Conservation (phyloP, 208 protist genomes). For the Leishmania arabica region DNA sequence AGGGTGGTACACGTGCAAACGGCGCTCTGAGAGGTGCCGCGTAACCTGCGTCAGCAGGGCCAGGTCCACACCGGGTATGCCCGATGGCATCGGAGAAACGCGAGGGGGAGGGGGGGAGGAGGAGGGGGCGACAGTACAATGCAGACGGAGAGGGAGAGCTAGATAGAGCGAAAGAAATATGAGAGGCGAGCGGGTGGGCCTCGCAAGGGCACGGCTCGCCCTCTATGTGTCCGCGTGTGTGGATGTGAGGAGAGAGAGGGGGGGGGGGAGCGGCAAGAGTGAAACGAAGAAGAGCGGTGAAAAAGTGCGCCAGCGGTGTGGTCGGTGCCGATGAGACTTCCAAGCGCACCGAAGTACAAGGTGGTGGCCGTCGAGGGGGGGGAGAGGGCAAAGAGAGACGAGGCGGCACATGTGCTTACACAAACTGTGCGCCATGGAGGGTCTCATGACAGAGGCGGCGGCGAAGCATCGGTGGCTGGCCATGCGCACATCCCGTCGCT, state of each 20-base stretch:
- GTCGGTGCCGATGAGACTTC: neutral
- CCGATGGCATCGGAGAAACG: slow-evolving; percentile 1
- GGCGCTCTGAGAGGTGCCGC: slow-evolving; percentile 34
- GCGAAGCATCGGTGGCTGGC: neutral
- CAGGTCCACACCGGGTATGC: slow-evolving; percentile 57
- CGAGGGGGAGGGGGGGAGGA: neutral
- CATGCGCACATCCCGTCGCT: neutral
- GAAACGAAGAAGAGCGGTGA: neutral
- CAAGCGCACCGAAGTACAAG: neutral
- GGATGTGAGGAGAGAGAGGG: neutral
- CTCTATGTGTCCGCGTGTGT: neutral
- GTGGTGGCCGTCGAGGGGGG: neutral
- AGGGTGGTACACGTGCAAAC: slow-evolving; percentile 59
- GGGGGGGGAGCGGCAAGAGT: neutral
- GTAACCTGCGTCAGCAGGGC: slow-evolving; percentile 48
- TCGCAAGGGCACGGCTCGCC: slow-evolving; percentile 2
- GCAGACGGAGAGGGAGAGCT: neutral
- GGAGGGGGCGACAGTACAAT: no score
- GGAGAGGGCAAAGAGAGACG: no score
- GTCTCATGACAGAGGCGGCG: neutral
- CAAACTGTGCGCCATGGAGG: neutral
- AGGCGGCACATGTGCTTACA: neutral
- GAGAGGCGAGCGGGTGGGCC: neutral
- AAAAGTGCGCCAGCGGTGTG: neutral
- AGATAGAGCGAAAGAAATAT: neutral